Conservation (phyloP, 139 green algal species). For the Chlorella sorokiniana region DNA sequence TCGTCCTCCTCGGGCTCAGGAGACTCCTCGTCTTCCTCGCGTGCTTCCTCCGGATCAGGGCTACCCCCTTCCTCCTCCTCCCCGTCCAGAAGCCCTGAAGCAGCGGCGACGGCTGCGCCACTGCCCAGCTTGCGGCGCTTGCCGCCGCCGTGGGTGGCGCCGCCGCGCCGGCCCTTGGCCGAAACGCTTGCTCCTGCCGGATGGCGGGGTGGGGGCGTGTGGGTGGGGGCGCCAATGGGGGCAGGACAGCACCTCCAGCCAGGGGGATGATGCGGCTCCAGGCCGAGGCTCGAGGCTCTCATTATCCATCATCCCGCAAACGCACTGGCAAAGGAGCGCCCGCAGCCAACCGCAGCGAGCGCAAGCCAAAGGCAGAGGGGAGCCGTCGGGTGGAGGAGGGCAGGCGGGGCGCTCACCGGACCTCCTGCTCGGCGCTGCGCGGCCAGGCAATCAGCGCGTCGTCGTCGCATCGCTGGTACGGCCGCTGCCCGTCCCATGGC, state of each 20-base stretch:
- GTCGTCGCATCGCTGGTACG: conserved; percentile 31
- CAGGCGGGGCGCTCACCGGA: background rate
- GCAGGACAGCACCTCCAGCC: no score
- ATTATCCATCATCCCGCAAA: no score
- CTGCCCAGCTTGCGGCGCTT: conserved; percentile 1
- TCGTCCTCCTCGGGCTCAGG: background rate
- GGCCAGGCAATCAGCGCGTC: conserved; percentile 23
- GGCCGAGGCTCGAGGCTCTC: no score
- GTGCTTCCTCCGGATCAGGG: background rate
- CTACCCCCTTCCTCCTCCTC: background rate
- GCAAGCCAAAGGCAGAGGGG: no score
- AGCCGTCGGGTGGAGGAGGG: background rate
- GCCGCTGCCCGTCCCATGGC: background rate
- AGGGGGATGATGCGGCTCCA: no score
- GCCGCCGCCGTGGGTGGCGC: background rate
- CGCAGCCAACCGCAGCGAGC: no score
- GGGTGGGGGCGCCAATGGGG: no score
- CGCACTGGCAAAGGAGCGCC: no score
- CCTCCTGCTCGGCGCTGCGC: conserved; percentile 2
- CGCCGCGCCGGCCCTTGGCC: background rate
- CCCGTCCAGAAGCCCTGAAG: background rate
- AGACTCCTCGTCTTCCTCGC: background rate
- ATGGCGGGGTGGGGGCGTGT: background rate
- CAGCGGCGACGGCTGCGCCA: background rate
- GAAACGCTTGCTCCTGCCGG: background rate